Evolutionary conservation across 2,329 filamentous ascomycete genomes (phyloP), one percentile per base, ranked within the genome.

Genomic region (Xylaria multiplex): DNA sequence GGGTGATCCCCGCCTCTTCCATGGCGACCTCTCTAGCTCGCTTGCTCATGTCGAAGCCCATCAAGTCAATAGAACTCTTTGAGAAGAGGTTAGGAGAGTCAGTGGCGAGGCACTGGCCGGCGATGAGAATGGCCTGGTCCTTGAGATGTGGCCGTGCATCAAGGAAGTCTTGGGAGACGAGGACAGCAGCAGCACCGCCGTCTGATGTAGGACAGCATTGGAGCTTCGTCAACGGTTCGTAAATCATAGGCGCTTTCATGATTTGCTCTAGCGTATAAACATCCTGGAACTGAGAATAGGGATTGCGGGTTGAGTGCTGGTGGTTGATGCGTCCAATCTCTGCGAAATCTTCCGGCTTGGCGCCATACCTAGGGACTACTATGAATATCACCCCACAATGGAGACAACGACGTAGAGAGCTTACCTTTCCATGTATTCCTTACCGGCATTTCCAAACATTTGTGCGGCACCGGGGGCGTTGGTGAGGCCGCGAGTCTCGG

Each of bases 131-230:
- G n/a, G 96, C 95, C 74, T 94, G 92, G 62, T 87, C 84, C 76
- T 89, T 90, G 65, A 97, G 88, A 73, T 97, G 89, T 1, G 94
- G 94, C 24, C 93, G 88, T 8, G 90, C 90, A 74, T 95, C 91
- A 61, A 98, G 87, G 85, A 97, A 98, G 54, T 85, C 86, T 80
- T 97, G 90, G 0, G 93, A 97, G 61, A 97, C 93, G 58, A 99
- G 83, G 37, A 98, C 90, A 14, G 92, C 93, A 0, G 96, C 93
- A 0, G 93, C 95, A 53, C 90, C 92, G 55, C 95, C 95, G 79
- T 98, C 96, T 0, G 93, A 97, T 0, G 95, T 98, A 1, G 96
- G 95, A 81, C 95, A 97, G 86, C 95, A 98, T 82, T 98, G 96
- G n/a, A 98, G 89, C 81, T 97, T 98, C 65, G 96, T 98, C 62